Evolutionary conservation across 1,284 basidiomycete genomes (phyloP).

Genomic region (Pyrrhoderma lamaoense): DNA sequence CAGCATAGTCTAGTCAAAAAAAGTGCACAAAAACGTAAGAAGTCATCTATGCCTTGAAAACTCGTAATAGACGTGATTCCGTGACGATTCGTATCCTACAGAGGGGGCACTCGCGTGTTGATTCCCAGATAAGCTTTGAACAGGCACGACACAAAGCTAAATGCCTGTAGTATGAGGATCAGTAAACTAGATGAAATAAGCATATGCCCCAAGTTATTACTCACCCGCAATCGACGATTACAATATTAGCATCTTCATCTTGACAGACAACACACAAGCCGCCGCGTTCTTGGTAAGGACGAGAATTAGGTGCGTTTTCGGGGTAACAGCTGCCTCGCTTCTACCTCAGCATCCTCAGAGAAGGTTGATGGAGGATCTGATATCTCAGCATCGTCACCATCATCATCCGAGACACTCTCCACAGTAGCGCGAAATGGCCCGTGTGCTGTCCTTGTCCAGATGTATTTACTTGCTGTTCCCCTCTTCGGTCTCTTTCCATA

Average conservation of each 20-base stretch:
- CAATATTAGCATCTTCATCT: slow-evolving; percentile 86
- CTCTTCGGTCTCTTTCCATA: slow-evolving; percentile 12
- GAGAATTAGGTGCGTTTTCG: background rate
- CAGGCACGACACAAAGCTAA: slow-evolving; percentile 78
- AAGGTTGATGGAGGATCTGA: slow-evolving; percentile 17
- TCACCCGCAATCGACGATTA: slow-evolving; percentile 88
- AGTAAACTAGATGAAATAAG: background rate
- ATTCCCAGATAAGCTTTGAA: slow-evolving; percentile 75
- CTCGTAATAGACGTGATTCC: slow-evolving; percentile 69
- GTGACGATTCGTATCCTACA: slow-evolving; percentile 83
- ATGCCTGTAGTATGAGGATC: slow-evolving; percentile 42
- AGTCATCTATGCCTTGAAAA: slow-evolving; percentile 56
- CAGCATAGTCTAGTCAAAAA: no score
- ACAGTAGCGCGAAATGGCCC: slow-evolving; percentile 32
- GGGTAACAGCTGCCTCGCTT: no score
- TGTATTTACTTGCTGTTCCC: slow-evolving; percentile 24
- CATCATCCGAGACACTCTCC: slow-evolving; percentile 24
- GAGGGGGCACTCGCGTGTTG: slow-evolving; percentile 76
- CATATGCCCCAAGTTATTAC: slow-evolving; percentile 26
- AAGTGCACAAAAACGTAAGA: background rate
- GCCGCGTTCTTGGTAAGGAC: slow-evolving; percentile 44
- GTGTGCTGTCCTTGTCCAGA: slow-evolving; percentile 29
- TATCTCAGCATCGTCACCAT: slow-evolving; percentile 27
- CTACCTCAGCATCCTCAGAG: no score
- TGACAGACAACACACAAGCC: slow-evolving; percentile 86